Evolutionary conservation across 208 protist species (phyloP).

Genomic region (Trypanosoma grayi): DNA sequence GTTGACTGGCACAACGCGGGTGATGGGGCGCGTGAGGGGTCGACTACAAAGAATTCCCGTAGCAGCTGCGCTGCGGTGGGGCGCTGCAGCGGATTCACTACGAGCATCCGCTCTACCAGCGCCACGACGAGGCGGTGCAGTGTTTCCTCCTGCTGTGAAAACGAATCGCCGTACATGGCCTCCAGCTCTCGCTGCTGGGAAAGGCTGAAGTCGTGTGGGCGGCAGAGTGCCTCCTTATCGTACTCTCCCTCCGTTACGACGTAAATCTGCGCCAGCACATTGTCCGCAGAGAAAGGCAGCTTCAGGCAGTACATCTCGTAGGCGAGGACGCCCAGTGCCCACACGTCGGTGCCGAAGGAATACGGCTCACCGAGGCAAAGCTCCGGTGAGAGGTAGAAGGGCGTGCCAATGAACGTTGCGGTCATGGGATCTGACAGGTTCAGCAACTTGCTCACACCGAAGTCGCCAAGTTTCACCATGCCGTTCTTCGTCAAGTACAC

Average conservation of each 20-base stretch:
- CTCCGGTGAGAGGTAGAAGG: conserved; percentile 89
- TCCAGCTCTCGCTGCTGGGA: conserved; percentile 34
- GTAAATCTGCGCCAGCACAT: conserved; percentile 85
- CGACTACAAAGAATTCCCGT: conserved; percentile 39
- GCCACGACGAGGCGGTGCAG: conserved; percentile 61
- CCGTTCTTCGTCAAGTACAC: conserved; percentile 72
- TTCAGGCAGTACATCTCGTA: conserved; percentile 85
- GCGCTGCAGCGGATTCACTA: conserved; percentile 44
- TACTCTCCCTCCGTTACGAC: conserved; percentile 83
- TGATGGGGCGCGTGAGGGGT: conserved; percentile 4
- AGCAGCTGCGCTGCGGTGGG: conserved; percentile 59
- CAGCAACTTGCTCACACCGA: conserved; percentile 86
- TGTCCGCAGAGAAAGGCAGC: conserved; percentile 78
- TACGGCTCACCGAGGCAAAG: conserved; percentile 85
- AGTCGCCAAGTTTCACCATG: conserved; percentile 82
- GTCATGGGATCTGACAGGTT: conserved; percentile 46
- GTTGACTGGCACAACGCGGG: not conserved
- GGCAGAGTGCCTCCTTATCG: conserved; percentile 43
- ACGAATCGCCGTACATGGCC: conserved; percentile 42
- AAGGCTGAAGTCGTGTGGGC: conserved; percentile 40
- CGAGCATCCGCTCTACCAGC: conserved; percentile 68
- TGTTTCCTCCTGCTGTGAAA: conserved; percentile 42
- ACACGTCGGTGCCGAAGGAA: conserved; percentile 81
- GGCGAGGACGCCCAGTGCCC: conserved; percentile 80
- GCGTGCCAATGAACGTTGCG: conserved; percentile 87